Base-by-base conservation (phyloP, 2,329 filamentous ascomycete species). In the Chaetomium sp. region DNA sequence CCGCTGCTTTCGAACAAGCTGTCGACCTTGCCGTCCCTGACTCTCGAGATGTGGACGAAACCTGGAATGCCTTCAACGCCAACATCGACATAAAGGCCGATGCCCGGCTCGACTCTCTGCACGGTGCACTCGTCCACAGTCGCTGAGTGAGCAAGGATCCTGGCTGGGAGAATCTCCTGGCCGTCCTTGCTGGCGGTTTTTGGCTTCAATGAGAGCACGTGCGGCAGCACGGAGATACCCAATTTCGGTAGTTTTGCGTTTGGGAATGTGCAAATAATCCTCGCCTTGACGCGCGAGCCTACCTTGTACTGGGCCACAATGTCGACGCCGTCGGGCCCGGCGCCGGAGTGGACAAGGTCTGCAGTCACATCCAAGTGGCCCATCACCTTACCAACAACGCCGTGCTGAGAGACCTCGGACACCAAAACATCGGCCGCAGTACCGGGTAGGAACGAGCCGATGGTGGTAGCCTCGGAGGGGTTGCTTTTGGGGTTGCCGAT, bases 1-100 rank as follows among this genome's bases (percentile, higher is more conserved):
- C 95, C 95, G 21, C 87, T 88, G 3, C 87, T 82, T 68, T 92
- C 87, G 16, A 91, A 91, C 5, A 99, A 81, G 1, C 86, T 86
- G 68, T 98, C 95, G 60, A 97, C 85, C 75, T 95, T 96, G 70
- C 90, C 89, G 75, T 99, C 94, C 65, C 94, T 90, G 67, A 99
- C 85, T 68, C 91, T 87, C 0, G 95, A 99, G 69, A 99, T 96
- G 76, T 99, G 95, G 25, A 96, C 93, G 73, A 97, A 99, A 10
- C 92, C 92, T n/a, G 86, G 81, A 2, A 94, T 81, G 33, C 88
- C 85, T 49, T 85, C 81, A 6, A 89, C 78, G 2, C 88, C 88
- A 29, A 94, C 78, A 70, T 91, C 86, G 19, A 93, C 83, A 72
- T 96, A 97, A 2, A 97, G 81, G 60, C 95, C 96, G 66, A 94